These are phyloP conservation scores for Myriosclerotinia curreyana DNA, from an alignment of 2,329 filamentous ascomycete species.

Conservation along the genomic window DNA sequence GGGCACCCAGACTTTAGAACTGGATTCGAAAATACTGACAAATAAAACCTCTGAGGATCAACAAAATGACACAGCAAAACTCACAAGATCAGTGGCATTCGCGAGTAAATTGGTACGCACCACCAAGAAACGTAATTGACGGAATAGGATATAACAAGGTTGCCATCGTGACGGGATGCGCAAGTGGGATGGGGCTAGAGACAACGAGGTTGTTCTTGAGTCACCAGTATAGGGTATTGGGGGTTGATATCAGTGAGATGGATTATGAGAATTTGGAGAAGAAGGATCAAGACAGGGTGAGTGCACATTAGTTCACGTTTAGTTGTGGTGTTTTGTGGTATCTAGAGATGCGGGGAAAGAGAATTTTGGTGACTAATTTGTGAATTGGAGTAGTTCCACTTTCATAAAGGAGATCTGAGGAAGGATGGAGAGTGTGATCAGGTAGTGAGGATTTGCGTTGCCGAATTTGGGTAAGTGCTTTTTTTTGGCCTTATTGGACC, in stretches of 20 bases:
- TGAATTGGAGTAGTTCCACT: constrained; percentile 35
- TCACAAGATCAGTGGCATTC: neutral
- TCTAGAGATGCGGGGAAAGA: neutral
- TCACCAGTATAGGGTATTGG: constrained; percentile 39
- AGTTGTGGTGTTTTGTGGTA: neutral
- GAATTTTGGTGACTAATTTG: neutral
- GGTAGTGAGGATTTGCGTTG: constrained; percentile 38
- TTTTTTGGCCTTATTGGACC: neutral
- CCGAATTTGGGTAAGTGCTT: constrained; percentile 33
- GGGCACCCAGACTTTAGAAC: neutral
- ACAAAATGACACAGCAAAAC: neutral
- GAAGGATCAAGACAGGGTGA: constrained; percentile 23
- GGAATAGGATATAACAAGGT: constrained; percentile 28
- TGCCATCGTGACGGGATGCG: constrained; percentile 31
- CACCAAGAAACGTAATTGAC: constrained; percentile 18
- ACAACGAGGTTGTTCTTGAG: constrained; percentile 38
- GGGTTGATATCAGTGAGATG: constrained; percentile 38
- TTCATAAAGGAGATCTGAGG: constrained; percentile 39
- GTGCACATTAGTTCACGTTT: neutral
- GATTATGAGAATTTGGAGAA: constrained; percentile 36
- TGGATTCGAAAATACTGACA: neutral
- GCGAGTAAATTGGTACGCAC: neutral
- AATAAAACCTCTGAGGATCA: neutral
- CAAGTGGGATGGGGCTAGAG: constrained; percentile 40
- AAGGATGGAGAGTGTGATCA: constrained; percentile 38